Evolutionary conservation across 345 rosid species (phyloP).

Genomic region (Eutrema heterophyllum): DNA sequence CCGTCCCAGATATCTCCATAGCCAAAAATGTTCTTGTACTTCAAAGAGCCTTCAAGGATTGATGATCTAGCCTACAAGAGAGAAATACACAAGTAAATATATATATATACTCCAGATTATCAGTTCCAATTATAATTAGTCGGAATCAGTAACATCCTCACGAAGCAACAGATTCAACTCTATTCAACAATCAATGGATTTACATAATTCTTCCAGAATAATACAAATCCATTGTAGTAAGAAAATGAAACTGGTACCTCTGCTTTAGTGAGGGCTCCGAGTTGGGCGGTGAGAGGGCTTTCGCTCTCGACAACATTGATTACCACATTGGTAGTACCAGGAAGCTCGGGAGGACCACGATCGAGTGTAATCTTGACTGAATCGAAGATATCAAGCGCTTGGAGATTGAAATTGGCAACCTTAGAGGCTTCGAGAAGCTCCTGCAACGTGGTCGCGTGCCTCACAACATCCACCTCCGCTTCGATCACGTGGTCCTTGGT

Average conservation of each 20-base stretch:
- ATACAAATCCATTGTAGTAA: neutral
- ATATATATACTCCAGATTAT: neutral
- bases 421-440: slow-evolving; percentile 64
- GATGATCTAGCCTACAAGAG: slow-evolving; percentile 76
- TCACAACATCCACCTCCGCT: slow-evolving; percentile 54
- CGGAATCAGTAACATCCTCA: neutral
- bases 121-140: neutral
- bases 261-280: slow-evolving; percentile 65
- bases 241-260: slow-evolving; percentile 44
- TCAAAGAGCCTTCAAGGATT: slow-evolving; percentile 73
- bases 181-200: neutral
- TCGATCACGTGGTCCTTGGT: slow-evolving; percentile 75
- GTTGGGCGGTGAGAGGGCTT: slow-evolving; percentile 52
- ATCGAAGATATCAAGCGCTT: slow-evolving; percentile 70
- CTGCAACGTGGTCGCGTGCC: slow-evolving; percentile 58
- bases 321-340: slow-evolving; percentile 78
- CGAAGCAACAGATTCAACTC: slow-evolving; percentile 5
- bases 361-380: slow-evolving; percentile 74
- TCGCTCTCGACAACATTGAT: slow-evolving; percentile 63
- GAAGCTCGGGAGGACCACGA: slow-evolving; percentile 85
- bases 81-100: neutral
- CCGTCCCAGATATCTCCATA: slow-evolving; percentile 93
- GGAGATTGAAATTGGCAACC: slow-evolving; percentile 53
- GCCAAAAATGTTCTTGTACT: slow-evolving; percentile 79
- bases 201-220: neutral